Conservation (phyloP, 257 asterid species). For the Paraleonurus japonicus region DNA sequence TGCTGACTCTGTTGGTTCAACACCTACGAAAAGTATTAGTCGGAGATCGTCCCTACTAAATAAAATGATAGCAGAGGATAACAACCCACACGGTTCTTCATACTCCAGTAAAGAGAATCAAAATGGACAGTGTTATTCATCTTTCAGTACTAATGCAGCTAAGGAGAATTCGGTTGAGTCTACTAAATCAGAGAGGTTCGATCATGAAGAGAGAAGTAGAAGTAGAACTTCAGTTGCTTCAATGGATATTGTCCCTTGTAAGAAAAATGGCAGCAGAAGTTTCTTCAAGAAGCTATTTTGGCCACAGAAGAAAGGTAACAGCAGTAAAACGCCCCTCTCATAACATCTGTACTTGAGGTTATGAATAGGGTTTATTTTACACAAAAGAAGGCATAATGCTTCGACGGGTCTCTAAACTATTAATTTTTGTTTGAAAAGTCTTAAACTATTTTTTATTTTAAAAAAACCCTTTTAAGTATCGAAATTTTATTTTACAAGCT, state of each 20-base stretch:
- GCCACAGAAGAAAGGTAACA: conserved; percentile 45
- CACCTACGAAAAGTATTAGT: conserved; percentile 57
- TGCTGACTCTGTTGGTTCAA: conserved; percentile 30
- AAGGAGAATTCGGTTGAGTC: conserved; percentile 26
- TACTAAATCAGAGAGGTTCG: conserved; percentile 21
- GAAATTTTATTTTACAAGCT: too few relatives aligned
- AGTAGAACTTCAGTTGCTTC: conserved; percentile 33
- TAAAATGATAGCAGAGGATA: conserved; percentile 75
- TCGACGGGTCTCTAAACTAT: too few relatives aligned
- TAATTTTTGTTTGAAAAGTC: too few relatives aligned
- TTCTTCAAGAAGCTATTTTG: conserved; percentile 55
- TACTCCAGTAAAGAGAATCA: conserved; percentile 35
- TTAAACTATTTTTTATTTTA: too few relatives aligned
- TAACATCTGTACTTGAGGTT: conserved; percentile 21
- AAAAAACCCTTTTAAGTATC: too few relatives aligned
- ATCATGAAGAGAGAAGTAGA: conserved; percentile 24
- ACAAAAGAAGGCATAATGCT: too few relatives aligned
- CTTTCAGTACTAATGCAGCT: conserved; percentile 22
- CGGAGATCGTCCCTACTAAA: conserved; percentile 28
- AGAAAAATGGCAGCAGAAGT: conserved; percentile 50
- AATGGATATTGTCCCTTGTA: conserved; percentile 52
- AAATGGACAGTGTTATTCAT: conserved; percentile 27
- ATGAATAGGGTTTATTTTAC: neutral
- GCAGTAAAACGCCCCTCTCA: conserved; percentile 27
- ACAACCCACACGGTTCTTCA: conserved; percentile 24